These are phyloP conservation scores for Penicillium canescens DNA, from an alignment of 495 filamentous ascomycete species.

Conservation along the genomic window DNA sequence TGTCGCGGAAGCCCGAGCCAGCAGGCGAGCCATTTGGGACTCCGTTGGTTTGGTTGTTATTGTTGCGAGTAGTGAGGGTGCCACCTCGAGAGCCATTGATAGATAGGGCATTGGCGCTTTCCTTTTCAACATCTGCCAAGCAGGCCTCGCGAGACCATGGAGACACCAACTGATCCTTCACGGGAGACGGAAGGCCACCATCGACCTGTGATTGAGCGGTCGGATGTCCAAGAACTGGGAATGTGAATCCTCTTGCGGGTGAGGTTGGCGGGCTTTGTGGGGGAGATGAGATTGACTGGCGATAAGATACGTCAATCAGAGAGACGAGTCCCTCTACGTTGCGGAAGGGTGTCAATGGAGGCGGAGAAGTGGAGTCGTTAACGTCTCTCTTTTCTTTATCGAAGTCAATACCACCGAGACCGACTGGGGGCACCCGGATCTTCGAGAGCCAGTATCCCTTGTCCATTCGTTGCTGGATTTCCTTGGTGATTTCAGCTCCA, in stretches of 20 bases:
- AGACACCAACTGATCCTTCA: constrained; percentile 71
- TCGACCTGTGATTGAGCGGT: constrained; percentile 26
- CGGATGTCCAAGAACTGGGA: constrained; percentile 54
- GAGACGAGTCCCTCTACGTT: constrained; percentile 63
- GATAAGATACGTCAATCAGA: constrained; percentile 69
- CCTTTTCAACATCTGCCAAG: constrained; percentile 64
- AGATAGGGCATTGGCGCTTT: constrained; percentile 66
- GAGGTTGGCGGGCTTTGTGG: constrained; percentile 70
- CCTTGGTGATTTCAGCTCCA: constrained; percentile 68
- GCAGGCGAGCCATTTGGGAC: constrained; percentile 32
- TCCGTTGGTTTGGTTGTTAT: constrained; percentile 58
- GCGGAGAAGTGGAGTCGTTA: constrained; percentile 8
- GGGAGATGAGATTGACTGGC: constrained; percentile 54
- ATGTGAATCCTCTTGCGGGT: constrained; percentile 63
- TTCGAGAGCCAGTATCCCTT: constrained; percentile 74
- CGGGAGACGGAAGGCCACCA: constrained; percentile 36
- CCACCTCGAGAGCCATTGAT: constrained; percentile 70
- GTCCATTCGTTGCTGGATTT: constrained; percentile 70
- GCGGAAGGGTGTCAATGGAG: constrained; percentile 35
- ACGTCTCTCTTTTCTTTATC: constrained; percentile 17
- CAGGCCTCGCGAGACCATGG: constrained; percentile 77
- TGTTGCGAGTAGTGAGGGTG: constrained; percentile 57
- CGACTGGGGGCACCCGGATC: constrained; percentile 54
- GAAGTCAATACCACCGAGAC: constrained; percentile 46
- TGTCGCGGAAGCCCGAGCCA: constrained; percentile 29